Percentiles rank a stretch among this genome's conserved stretches.
Evolutionary conservation across 768 basidiomycete genomes (phyloP).

Genomic region (Russula brevipes): DNA sequence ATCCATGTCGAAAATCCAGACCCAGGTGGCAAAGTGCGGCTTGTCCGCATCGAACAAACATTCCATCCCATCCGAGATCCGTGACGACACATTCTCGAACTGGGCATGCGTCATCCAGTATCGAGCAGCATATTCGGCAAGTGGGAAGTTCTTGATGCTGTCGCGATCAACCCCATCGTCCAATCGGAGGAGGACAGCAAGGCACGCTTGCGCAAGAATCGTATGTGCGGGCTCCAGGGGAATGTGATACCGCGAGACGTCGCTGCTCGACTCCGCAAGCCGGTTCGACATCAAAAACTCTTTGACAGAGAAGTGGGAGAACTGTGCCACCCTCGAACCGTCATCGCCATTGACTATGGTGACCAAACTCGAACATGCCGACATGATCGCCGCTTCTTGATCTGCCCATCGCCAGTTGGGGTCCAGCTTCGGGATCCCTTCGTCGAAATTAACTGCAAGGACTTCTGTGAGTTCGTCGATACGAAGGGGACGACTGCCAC

Average conservation of each 20-base stretch:
- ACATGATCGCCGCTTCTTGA: neutral
- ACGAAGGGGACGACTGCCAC: neutral
- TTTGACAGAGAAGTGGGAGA: neutral
- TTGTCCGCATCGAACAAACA: neutral
- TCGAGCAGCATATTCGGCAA: neutral
- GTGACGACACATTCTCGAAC: neutral
- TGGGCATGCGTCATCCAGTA: neutral
- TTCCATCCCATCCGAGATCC: neutral
- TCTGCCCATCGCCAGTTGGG: neutral
- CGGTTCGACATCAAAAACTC: neutral
- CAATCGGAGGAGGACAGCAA: neutral
- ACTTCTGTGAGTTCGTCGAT: constrained; percentile 1
- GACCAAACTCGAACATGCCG: neutral
- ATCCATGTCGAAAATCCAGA: neutral
- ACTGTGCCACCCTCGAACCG: neutral
- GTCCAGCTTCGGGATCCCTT: neutral
- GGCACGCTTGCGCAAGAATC: neutral
- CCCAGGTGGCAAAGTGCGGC: neutral
- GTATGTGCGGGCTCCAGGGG: neutral
- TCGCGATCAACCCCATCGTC: neutral
- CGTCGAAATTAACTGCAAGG: neutral
- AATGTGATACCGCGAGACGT: neutral
- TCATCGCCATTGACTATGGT: neutral
- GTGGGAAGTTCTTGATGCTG: neutral
- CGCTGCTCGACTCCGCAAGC: neutral